phyloP scores from a whole-genome alignment of 805 yeast genomes.

The Yamadazyma paraphyllophila region DNA sequence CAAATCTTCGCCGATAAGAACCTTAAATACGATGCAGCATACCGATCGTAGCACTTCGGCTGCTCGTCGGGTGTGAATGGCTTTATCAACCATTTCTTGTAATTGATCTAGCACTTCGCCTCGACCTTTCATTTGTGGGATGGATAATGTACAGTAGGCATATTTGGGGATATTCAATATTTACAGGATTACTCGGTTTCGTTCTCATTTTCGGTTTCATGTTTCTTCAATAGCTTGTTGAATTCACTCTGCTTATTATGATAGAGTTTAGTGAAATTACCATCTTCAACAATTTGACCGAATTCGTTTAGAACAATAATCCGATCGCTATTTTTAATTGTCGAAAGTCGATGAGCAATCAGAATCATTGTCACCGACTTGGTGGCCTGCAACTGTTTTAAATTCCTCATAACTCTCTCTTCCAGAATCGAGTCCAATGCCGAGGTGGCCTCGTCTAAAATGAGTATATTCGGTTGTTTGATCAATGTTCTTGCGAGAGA shows the following conservation, averaged over 20 bases:
- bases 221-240: slow-evolving; percentile 33
- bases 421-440: slow-evolving; percentile 90
- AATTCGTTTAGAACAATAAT: slow-evolving; percentile 62
- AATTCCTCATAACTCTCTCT: slow-evolving; percentile 74
- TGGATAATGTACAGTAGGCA: too few species aligned
- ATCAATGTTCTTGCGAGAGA: slow-evolving; percentile 87
- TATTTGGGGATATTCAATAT: too few species aligned
- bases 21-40: too few species aligned
- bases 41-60: too few species aligned
- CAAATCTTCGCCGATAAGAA: too few species aligned
- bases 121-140: too few species aligned
- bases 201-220: slow-evolving; percentile 1
- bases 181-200: background rate
- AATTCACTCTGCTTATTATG: slow-evolving; percentile 30
- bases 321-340: slow-evolving; percentile 78
- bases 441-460: slow-evolving; percentile 92
- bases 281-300: slow-evolving; percentile 69
- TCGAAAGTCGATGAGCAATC: slow-evolving; percentile 88
- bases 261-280: slow-evolving; percentile 28
- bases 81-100: too few species aligned
- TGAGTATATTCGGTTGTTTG: slow-evolving; percentile 72
- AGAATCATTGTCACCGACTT: slow-evolving; percentile 72
- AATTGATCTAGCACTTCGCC: too few species aligned
- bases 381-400: slow-evolving; percentile 48
- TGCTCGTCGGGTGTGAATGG: too few species aligned